These are phyloP conservation scores for Yamadazyma sp. DNA, from an alignment of 1,139 yeast species.

Conservation along the genomic window DNA sequence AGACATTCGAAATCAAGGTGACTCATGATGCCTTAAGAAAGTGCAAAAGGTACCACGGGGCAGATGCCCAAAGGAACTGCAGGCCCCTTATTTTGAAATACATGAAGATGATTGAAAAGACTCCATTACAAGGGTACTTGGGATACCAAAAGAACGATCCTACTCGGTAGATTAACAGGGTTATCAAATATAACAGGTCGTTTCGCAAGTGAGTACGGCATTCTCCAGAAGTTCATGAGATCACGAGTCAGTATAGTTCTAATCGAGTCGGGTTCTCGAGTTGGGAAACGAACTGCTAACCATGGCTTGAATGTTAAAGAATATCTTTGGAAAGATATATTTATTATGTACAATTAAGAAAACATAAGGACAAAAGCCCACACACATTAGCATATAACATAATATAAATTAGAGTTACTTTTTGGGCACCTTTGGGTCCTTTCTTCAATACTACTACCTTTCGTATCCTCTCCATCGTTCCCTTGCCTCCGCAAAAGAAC, in stretches of 20 bases:
- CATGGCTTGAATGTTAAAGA: background rate
- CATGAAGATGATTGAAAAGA: slow-evolving; percentile 70
- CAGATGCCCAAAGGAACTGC: slow-evolving; percentile 73
- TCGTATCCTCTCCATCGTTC: no score
- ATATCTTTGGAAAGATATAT: slow-evolving; percentile 6
- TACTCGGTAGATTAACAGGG: slow-evolving; percentile 44
- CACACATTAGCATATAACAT: slow-evolving; percentile 8
- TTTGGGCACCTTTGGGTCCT: background rate
- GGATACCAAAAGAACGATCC: slow-evolving; percentile 89
- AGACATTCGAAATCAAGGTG: slow-evolving; percentile 65
- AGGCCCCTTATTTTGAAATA: slow-evolving; percentile 67
- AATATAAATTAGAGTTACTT: slow-evolving; percentile 1
- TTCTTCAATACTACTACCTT: no score
- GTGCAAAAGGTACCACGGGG: slow-evolving; percentile 74
- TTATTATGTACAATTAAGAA: slow-evolving; percentile 10
- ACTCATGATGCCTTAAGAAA: slow-evolving; percentile 74
- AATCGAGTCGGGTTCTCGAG: slow-evolving; percentile 1
- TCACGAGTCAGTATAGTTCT: background rate
- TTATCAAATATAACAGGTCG: background rate
- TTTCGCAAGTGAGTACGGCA: background rate
- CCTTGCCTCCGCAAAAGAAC: no score
- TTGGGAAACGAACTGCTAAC: background rate
- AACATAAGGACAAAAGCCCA: background rate
- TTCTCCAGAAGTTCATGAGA: background rate
- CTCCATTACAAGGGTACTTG: slow-evolving; percentile 68